These are phyloP conservation scores for Lipomyces japonicus DNA, from an alignment of 805 yeast genomes.

Conservation along the genomic window DNA sequence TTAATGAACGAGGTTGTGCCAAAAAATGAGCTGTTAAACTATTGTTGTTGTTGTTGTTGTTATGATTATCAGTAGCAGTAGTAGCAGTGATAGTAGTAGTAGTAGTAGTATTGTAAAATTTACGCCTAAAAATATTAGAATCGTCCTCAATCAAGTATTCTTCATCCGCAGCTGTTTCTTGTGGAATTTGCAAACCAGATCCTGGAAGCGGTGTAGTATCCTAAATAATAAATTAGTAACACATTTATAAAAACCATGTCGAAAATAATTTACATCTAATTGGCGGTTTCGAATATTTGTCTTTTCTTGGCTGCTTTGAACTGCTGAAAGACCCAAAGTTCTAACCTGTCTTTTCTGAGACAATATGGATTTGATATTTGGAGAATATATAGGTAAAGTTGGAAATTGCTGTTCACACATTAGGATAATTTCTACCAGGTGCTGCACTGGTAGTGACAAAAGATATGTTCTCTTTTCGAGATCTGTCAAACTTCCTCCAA, in stretches of 20 bases:
- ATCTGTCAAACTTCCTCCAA: conserved; percentile 37
- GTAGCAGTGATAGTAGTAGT: conserved; percentile 1
- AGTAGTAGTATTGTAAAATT: conserved; percentile 27
- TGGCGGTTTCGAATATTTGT: no score
- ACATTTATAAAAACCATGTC: no score
- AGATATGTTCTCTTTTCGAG: conserved; percentile 41
- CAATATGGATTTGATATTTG: conserved; percentile 35
- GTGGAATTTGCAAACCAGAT: conserved; percentile 35
- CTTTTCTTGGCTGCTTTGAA: no score
- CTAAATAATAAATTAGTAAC: no score
- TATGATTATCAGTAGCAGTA: no score
- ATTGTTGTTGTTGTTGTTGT: conserved; percentile 6
- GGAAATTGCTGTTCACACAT: conserved; percentile 41
- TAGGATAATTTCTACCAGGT: conserved; percentile 41
- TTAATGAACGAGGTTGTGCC: not conserved
- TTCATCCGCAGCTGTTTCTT: conserved; percentile 36
- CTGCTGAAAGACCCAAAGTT: no score
- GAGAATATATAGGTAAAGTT: conserved; percentile 40
- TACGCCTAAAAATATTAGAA: conserved; percentile 39
- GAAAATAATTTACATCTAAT: conserved; percentile 34
- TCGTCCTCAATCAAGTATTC: conserved; percentile 37
- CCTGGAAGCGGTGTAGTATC: conserved; percentile 29
- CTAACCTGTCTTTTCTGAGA: conserved; percentile 11
- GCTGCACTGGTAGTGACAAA: conserved; percentile 39
- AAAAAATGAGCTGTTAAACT: no score